phyloP scores from a whole-genome alignment of 2,329 filamentous ascomycete species.

The Fusarium devonianum region DNA sequence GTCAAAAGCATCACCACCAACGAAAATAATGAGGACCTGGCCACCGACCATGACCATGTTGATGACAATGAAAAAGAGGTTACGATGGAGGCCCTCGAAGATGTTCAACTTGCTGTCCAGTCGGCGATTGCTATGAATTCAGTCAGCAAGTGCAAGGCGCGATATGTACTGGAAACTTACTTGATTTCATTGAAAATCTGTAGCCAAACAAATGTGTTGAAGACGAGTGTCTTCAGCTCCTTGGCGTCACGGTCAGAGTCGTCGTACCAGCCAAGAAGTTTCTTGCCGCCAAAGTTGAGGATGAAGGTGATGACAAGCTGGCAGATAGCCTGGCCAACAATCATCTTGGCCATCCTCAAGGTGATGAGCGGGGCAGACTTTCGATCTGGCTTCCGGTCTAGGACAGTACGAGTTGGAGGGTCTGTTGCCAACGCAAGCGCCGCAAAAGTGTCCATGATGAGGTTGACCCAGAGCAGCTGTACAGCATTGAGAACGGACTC shows the following conservation, averaged over 20 bases:
- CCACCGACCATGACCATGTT: slow-evolving; percentile 83
- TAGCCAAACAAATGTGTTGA: slow-evolving; percentile 77
- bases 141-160: slow-evolving; percentile 67
- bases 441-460: slow-evolving; percentile 70
- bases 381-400: slow-evolving; percentile 60
- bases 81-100: slow-evolving; percentile 79
- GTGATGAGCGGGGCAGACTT: slow-evolving; percentile 80
- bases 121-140: slow-evolving; percentile 59
- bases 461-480: slow-evolving; percentile 68
- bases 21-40: slow-evolving; percentile 84
- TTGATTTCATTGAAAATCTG: slow-evolving; percentile 77
- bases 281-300: slow-evolving; percentile 66
- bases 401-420: slow-evolving; percentile 63
- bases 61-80: slow-evolving; percentile 84
- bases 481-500: slow-evolving; percentile 65
- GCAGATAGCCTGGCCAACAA: slow-evolving; percentile 66
- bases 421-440: slow-evolving; percentile 71
- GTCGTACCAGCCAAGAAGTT: slow-evolving; percentile 57
- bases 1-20: slow-evolving; percentile 78
- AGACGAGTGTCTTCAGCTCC: slow-evolving; percentile 66
- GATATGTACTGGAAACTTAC: slow-evolving; percentile 60
- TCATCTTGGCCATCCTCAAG: slow-evolving; percentile 71
- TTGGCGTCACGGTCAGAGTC: slow-evolving; percentile 28
- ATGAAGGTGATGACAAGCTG: slow-evolving; percentile 65
- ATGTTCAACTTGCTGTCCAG: slow-evolving; percentile 90